Percentiles rank a stretch among this genome's conserved stretches.
These are phyloP conservation scores for Polytrichum formosum DNA, from an alignment of 225 moss, liverwort and hornwort species.

Conservation along the genomic window DNA sequence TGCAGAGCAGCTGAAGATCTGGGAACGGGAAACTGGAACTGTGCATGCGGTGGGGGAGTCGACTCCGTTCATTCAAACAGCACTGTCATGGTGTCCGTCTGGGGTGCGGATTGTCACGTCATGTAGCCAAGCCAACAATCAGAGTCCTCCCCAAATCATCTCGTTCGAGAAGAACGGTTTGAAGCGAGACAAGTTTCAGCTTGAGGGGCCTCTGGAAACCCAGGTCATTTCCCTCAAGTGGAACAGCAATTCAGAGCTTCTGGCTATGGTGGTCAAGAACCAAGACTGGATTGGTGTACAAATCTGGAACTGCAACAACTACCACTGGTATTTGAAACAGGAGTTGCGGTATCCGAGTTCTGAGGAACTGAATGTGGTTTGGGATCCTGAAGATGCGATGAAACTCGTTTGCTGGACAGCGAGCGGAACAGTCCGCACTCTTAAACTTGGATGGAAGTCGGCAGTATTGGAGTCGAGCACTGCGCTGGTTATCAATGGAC, in stretches of 20 bases:
- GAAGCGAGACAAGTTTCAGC: constrained; percentile 80
- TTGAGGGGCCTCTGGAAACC: constrained; percentile 50
- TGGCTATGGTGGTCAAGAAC: constrained; percentile 65
- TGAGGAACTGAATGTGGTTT: constrained; percentile 67
- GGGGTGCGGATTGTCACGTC: constrained; percentile 81
- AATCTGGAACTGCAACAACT: constrained; percentile 91
- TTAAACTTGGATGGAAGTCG: constrained; percentile 78
- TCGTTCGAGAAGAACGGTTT: constrained; percentile 89
- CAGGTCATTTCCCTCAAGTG: constrained; percentile 62
- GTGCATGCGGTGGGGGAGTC: constrained; percentile 73
- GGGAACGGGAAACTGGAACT: constrained; percentile 80
- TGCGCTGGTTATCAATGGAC: constrained; percentile 76
- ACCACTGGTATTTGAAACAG: constrained; percentile 94
- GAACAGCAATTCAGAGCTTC: constrained; percentile 89
- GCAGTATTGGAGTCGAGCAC: constrained; percentile 64
- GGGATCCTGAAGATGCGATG: constrained; percentile 88
- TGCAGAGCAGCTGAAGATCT: constrained; percentile 55
- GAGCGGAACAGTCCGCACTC: constrained; percentile 55
- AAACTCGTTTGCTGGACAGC: constrained; percentile 75
- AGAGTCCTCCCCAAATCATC: constrained; percentile 47
- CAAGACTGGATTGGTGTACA: constrained; percentile 71
- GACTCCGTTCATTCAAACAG: constrained; percentile 44
- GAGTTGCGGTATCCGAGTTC: constrained; percentile 65
- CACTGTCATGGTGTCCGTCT: constrained; percentile 76
- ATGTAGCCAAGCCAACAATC: constrained; percentile 22